Conservation (phyloP, 371 early-diverging fungal species). For the Lichtheimia hyalospora region DNA sequence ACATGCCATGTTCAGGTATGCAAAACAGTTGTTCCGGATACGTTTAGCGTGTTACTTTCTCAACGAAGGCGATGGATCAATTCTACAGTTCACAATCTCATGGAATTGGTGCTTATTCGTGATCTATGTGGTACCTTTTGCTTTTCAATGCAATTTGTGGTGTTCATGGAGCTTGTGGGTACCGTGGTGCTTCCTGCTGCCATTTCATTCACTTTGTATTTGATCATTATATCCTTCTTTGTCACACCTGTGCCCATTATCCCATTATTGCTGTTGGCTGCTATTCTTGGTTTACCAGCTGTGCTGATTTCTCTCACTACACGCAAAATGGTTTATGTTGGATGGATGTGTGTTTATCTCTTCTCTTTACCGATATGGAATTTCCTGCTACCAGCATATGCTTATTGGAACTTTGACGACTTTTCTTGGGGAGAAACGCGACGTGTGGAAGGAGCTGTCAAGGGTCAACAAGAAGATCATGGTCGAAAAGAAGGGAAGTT, state of each 20-base stretch:
- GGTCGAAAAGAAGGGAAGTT: slow-evolving; percentile 50
- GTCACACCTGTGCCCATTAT: slow-evolving; percentile 57
- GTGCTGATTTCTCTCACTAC: slow-evolving; percentile 84
- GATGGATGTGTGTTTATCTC: slow-evolving; percentile 93
- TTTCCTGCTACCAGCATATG: slow-evolving; percentile 88
- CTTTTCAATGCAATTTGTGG: slow-evolving; percentile 95
- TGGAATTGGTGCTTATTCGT: slow-evolving; percentile 87
- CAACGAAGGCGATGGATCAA: slow-evolving; percentile 98
- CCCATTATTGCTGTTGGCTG: slow-evolving; percentile 67
- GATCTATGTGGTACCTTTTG: slow-evolving; percentile 96
- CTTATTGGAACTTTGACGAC: slow-evolving; percentile 98
- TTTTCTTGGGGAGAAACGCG: slow-evolving; percentile 97
- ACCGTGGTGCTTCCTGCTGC: slow-evolving; percentile 94
- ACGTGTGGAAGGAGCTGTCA: slow-evolving; percentile 69
- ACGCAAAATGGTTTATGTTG: slow-evolving; percentile 78
- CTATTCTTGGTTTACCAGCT: slow-evolving; percentile 84
- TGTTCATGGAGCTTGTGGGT: slow-evolving; percentile 92
- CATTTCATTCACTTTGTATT: slow-evolving; percentile 79
- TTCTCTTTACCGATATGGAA: slow-evolving; percentile 92
- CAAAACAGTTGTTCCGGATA: slow-evolving; percentile 93
- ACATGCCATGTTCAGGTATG: slow-evolving; percentile 57
- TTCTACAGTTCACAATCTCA: slow-evolving; percentile 92
- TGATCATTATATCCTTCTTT: slow-evolving; percentile 67
- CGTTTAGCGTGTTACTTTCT: slow-evolving; percentile 83
- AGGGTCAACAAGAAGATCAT: slow-evolving; percentile 65